Conservation (phyloP, 352 stramenopile genomes). For the Globisporangium ultimum region DNA sequence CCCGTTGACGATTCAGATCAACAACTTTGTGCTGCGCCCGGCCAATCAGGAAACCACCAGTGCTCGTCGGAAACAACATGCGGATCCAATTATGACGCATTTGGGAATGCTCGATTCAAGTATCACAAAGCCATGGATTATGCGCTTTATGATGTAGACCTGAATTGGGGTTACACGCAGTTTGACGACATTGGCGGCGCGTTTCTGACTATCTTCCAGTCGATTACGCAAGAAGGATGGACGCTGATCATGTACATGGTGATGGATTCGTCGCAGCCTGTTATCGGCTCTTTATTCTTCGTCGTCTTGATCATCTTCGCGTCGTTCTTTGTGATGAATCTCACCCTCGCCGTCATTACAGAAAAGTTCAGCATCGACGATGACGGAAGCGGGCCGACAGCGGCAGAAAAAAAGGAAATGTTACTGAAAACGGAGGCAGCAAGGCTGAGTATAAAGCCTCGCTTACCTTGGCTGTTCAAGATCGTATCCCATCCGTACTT, state of each 20-base stretch:
- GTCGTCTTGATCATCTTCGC: conserved; percentile 89
- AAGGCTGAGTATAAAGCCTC: conserved; percentile 23
- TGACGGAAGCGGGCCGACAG: conserved; percentile 17
- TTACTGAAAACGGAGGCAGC: conserved; percentile 26
- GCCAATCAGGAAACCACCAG: conserved; percentile 45
- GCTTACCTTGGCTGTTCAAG: conserved; percentile 39
- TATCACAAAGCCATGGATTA: conserved; percentile 40
- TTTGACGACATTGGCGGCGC: conserved; percentile 91
- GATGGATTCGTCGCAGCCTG: conserved; percentile 50
- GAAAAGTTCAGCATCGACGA: conserved; percentile 87
- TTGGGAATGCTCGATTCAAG: conserved; percentile 64
- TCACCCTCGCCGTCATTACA: conserved; percentile 90
- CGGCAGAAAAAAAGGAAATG: conserved; percentile 33
- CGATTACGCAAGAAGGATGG: conserved; percentile 94
- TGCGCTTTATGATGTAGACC: conserved; percentile 43
- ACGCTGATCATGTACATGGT: conserved; percentile 91
- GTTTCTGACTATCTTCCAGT: conserved; percentile 93
- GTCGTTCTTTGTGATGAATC: conserved; percentile 93
- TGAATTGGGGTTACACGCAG: conserved; percentile 91
- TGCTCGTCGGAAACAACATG: conserved; percentile 41
- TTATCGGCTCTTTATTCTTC: conserved; percentile 84
- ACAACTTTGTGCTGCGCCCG: conserved; percentile 58
- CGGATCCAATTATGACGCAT: conserved; percentile 68
- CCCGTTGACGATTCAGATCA: conserved; percentile 81
- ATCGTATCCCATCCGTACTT: conserved; percentile 66